phyloP scores from a whole-genome alignment of 2,329 filamentous ascomycete genomes.

The Paracoccidioides lutzii region DNA sequence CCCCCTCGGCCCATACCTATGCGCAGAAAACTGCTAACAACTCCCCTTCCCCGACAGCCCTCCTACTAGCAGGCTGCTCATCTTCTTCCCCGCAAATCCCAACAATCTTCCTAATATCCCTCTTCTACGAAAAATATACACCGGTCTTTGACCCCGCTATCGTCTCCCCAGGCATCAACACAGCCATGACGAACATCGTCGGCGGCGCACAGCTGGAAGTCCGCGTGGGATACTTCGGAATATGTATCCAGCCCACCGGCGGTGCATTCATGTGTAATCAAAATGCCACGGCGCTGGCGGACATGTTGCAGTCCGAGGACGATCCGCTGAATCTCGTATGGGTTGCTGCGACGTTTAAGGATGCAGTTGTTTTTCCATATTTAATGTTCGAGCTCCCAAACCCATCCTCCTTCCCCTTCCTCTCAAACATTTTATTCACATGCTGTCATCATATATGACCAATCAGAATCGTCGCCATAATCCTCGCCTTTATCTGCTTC shows the following conservation, averaged over 20 bases:
- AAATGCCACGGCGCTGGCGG: conserved; percentile 85
- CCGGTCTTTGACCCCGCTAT: conserved; percentile 73
- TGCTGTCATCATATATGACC: conserved; percentile 5
- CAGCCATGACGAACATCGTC: conserved; percentile 80
- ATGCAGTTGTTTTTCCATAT: conserved; percentile 96
- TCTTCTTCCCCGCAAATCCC: conserved; percentile 92
- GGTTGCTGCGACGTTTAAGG: conserved; percentile 94
- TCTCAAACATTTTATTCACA: background rate
- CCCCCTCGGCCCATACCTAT: background rate
- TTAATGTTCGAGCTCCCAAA: conserved; percentile 55
- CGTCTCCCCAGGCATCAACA: conserved; percentile 76
- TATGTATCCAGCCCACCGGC: conserved; percentile 84
- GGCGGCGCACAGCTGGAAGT: conserved; percentile 73
- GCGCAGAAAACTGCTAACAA: background rate
- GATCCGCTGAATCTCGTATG: conserved; percentile 95
- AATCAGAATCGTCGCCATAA: conserved; percentile 81
- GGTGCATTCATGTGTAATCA: conserved; percentile 92
- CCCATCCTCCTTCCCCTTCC: background rate
- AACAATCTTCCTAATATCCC: conserved; percentile 91
- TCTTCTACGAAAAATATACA: conserved; percentile 84
- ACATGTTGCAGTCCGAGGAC: conserved; percentile 78
- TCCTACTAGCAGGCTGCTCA: conserved; percentile 88
- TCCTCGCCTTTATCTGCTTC: conserved; percentile 93
- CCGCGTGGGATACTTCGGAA: conserved; percentile 93
- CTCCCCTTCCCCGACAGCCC: conserved; percentile 46